Conservation (phyloP, 2,329 filamentous ascomycete species). For the Exophiala calicioides region DNA sequence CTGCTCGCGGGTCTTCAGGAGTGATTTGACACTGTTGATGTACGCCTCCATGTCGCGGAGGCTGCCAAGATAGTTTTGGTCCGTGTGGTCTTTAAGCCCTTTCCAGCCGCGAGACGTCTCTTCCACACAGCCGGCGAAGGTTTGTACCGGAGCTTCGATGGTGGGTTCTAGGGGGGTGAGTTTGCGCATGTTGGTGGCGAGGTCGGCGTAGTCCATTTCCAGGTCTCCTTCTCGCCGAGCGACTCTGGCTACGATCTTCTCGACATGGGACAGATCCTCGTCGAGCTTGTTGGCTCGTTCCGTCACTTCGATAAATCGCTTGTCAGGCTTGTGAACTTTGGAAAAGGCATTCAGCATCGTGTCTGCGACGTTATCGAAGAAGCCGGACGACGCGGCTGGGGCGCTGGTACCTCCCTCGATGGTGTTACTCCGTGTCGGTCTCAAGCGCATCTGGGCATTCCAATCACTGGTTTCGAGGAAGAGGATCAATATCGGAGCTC, state of each 20-base stretch:
- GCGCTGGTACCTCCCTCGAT: constrained; percentile 44
- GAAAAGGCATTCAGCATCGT: constrained; percentile 97
- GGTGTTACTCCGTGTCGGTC: constrained; percentile 65
- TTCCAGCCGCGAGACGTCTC: constrained; percentile 78
- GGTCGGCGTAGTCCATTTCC: constrained; percentile 82
- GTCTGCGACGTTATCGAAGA: constrained; percentile 94
- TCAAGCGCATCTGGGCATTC: constrained; percentile 90
- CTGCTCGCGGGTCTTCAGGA: constrained; percentile 91
- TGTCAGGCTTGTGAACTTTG: constrained; percentile 93
- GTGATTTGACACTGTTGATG: constrained; percentile 77
- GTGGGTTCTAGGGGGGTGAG: constrained; percentile 86
- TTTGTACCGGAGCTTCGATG: constrained; percentile 77
- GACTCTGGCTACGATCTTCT: constrained; percentile 92
- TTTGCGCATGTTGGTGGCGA: constrained; percentile 92
- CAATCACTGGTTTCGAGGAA: constrained; percentile 94
- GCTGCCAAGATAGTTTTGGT: constrained; percentile 91
- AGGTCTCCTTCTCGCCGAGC: constrained; percentile 84
- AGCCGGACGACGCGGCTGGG: constrained; percentile 55
- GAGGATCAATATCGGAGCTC: constrained; percentile 76
- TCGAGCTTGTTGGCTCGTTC: constrained; percentile 92
- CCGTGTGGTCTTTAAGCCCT: constrained; percentile 83
- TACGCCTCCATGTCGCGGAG: constrained; percentile 96
- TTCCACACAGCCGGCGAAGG: constrained; percentile 83
- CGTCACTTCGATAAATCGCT: constrained; percentile 88
- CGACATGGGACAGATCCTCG: constrained; percentile 87